Evolutionary conservation across 257 asterid genomes (phyloP).

Genomic region (Ligustrum vulgare): DNA sequence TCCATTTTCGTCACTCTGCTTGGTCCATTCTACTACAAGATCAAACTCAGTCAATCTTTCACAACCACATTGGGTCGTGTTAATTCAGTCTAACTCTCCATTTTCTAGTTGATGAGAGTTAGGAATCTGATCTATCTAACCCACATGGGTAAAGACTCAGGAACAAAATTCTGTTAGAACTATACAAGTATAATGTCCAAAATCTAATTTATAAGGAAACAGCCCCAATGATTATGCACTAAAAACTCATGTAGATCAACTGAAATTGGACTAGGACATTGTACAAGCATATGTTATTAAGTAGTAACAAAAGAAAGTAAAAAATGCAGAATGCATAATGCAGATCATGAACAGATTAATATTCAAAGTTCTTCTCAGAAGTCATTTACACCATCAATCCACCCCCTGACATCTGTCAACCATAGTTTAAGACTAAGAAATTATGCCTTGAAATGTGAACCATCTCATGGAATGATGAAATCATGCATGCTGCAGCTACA

Average conservation of each 20-base stretch:
- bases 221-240: neutral
- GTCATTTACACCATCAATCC: neutral
- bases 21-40: no score
- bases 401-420: neutral
- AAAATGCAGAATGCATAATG: neutral
- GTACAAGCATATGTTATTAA: neutral
- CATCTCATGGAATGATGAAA: neutral
- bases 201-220: neutral
- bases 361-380: neutral
- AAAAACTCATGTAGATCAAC: neutral
- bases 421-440: neutral
- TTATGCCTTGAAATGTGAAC: neutral
- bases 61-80: no score
- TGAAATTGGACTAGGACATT: neutral
- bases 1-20: neutral
- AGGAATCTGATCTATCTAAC: no score
- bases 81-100: no score
- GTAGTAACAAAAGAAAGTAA: neutral
- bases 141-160: neutral
- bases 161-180: neutral
- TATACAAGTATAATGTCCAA: neutral
- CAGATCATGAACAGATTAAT: neutral
- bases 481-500: neutral
- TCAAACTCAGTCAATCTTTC: no score
- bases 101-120: no score